phyloP scores from a whole-genome alignment of 768 basidiomycete genomes.

The Trametes elegans region DNA sequence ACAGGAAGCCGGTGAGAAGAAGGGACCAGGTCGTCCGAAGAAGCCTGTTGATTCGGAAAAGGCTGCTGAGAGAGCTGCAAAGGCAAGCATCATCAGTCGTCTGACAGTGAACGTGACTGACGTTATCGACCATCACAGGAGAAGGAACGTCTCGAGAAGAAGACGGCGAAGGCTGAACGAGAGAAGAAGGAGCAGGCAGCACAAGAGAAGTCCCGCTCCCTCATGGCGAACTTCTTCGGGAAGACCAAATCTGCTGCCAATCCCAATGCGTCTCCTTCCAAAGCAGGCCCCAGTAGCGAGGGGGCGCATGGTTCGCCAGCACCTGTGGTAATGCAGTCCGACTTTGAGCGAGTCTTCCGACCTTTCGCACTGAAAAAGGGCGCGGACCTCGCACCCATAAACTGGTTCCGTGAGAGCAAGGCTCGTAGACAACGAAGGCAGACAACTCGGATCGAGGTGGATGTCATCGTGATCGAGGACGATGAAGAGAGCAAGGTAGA shows the following conservation, averaged over 20 bases:
- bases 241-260: slow-evolving; percentile 45
- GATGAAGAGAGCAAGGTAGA: slow-evolving; percentile 27
- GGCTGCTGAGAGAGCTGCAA: slow-evolving; percentile 52
- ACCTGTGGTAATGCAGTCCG: slow-evolving; percentile 44
- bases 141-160: slow-evolving; percentile 67
- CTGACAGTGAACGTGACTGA: background rate
- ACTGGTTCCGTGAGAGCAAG: slow-evolving; percentile 55
- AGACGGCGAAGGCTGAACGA: slow-evolving; percentile 64
- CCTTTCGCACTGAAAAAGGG: slow-evolving; percentile 81
- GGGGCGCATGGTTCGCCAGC: slow-evolving; percentile 24
- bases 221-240: slow-evolving; percentile 78
- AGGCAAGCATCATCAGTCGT: slow-evolving; percentile 36
- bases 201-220: slow-evolving; percentile 67
- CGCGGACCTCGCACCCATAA: slow-evolving; percentile 65
- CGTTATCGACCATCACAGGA: slow-evolving; percentile 41
- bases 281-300: slow-evolving; percentile 20
- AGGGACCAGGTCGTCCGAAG: slow-evolving; percentile 43
- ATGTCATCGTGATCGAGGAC: slow-evolving; percentile 63
- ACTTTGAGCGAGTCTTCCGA: slow-evolving; percentile 75
- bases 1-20: slow-evolving; percentile 14
- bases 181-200: slow-evolving; percentile 71
- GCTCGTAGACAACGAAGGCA: slow-evolving; percentile 21
- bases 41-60: slow-evolving; percentile 58
- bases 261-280: slow-evolving; percentile 26
- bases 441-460: slow-evolving; percentile 30